These are phyloP conservation scores for Cephalotrichum gorgonifer DNA, from an alignment of 2,329 filamentous ascomycete genomes.

Conservation along the genomic window DNA sequence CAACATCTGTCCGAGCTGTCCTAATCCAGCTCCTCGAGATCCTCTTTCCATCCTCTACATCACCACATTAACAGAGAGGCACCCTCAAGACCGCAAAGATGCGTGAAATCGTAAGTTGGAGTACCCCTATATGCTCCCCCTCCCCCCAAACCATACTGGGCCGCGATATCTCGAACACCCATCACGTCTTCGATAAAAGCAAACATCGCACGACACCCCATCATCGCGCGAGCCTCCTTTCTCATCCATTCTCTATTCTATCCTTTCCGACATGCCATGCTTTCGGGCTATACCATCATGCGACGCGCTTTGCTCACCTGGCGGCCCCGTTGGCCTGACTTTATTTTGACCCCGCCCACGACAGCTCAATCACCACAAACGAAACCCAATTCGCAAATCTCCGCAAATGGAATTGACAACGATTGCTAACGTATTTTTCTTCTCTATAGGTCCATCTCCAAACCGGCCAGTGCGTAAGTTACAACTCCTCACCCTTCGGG, in stretches of 20 bases:
- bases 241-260: neutral
- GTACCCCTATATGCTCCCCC: constrained; percentile 6
- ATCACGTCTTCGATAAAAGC: neutral
- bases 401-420: neutral
- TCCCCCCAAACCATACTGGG: constrained; percentile 4
- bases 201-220: neutral
- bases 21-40: constrained; percentile 4
- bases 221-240: neutral
- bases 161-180: neutral
- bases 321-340: neutral
- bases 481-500: neutral
- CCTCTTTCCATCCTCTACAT: constrained; percentile 5
- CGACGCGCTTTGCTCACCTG: constrained; percentile 21
- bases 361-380: neutral
- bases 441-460: constrained; percentile 92
- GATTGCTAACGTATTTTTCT: constrained; percentile 44
- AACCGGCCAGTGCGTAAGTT: constrained; percentile 94
- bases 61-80: constrained; percentile 13
- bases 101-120: constrained; percentile 57
- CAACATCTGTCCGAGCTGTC: constrained; percentile 1
- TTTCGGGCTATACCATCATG: constrained; percentile 5
- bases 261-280: neutral
- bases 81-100: constrained; percentile 33
- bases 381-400: neutral
- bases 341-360: constrained; percentile 3